Percentiles rank a stretch among this genome's conserved stretches.
Evolutionary conservation across 495 filamentous ascomycete species (phyloP).

Genomic region (Staphylotrichum tortipilum): DNA sequence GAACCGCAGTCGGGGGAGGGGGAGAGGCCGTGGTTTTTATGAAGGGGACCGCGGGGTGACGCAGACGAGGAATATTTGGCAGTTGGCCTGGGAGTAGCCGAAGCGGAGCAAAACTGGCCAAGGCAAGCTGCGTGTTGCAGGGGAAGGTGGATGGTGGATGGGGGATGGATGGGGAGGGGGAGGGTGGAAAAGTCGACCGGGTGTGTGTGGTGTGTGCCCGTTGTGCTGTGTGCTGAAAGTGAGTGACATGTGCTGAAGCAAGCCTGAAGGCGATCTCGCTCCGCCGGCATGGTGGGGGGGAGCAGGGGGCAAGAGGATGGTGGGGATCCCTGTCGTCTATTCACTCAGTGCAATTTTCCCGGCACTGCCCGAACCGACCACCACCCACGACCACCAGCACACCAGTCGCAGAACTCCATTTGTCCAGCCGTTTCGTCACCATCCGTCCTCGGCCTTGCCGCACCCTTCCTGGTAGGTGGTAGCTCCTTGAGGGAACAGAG

Average conservation of each 20-base stretch:
- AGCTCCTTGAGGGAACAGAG: too few relatives aligned
- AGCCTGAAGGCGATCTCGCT: conserved; percentile 2
- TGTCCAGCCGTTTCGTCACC: neutral
- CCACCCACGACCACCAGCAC: too few relatives aligned
- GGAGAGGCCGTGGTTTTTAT: conserved; percentile 21
- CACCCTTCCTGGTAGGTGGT: too few relatives aligned
- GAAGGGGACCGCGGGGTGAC: conserved; percentile 6
- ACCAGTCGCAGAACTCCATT: too few relatives aligned
- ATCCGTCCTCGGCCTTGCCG: neutral
- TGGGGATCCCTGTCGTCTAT: neutral
- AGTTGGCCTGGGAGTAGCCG: conserved; percentile 17
- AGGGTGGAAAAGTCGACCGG: conserved; percentile 1
- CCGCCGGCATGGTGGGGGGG: too few relatives aligned
- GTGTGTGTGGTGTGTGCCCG: too few relatives aligned
- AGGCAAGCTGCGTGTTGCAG: conserved; percentile 8
- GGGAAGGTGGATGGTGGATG: conserved; percentile 3
- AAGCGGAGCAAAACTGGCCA: conserved; percentile 17
- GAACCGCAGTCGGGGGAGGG: conserved; percentile 5
- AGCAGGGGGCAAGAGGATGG: too few relatives aligned
- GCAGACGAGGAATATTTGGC: too few relatives aligned
- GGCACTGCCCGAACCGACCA: neutral
- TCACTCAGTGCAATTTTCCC: conserved; percentile 3
- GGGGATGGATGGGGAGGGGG: conserved; percentile 4
- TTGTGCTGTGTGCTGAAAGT: too few relatives aligned
- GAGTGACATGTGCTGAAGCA: too few relatives aligned